Evolutionary conservation across 192 early-diverging fungal genomes (phyloP).

Genomic region (Backusella mclennaniae): DNA sequence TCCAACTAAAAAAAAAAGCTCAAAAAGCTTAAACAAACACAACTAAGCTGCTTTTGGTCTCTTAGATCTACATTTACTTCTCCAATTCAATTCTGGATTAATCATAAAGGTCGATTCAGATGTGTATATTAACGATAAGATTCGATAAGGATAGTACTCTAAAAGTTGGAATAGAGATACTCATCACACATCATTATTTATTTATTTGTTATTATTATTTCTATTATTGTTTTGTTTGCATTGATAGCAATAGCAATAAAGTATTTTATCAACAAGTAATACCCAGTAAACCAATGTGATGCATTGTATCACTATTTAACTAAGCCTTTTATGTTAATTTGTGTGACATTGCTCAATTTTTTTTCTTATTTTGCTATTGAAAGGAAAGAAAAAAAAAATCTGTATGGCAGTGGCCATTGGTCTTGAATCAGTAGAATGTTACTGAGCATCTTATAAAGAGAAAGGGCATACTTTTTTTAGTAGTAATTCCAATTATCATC

Average conservation of each 20-base stretch:
- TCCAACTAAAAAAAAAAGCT: background rate
- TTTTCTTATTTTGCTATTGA: background rate
- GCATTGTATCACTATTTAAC: constrained; percentile 2
- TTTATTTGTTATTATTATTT: background rate
- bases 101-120: background rate
- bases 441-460: background rate
- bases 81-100: background rate
- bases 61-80: background rate
- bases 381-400: background rate
- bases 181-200: background rate
- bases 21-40: background rate
- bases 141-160: background rate
- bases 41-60: background rate
- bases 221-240: background rate
- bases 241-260: background rate
- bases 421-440: background rate
- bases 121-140: background rate
- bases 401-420: background rate
- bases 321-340: background rate
- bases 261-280: background rate
- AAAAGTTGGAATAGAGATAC: background rate
- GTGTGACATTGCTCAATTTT: background rate
- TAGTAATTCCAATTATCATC: background rate
- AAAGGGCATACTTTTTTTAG: background rate
- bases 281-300: background rate